Evolutionary conservation across 345 rosid species (phyloP).

Genomic region (Rhizophora apiculata): DNA sequence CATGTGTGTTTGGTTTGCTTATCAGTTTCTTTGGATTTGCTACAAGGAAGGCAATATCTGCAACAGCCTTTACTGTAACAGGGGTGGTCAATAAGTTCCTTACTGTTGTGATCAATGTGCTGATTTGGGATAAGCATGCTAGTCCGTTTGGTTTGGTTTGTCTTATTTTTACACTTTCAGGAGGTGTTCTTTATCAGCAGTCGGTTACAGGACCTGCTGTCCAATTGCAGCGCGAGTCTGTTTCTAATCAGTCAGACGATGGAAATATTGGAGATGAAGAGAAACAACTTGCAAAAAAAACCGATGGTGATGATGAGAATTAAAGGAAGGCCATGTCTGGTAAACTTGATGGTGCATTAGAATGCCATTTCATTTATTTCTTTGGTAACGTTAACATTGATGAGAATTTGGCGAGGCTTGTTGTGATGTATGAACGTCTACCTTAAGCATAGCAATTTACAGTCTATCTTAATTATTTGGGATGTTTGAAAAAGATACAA

Average conservation of each 20-base stretch:
- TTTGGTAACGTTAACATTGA: slow-evolving; percentile 7
- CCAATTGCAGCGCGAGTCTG: slow-evolving; percentile 35
- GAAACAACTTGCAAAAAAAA: slow-evolving; percentile 13
- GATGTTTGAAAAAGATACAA: not conserved
- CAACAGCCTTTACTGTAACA: slow-evolving; percentile 94
- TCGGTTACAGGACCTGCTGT: slow-evolving; percentile 56
- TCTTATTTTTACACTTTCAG: slow-evolving; percentile 74
- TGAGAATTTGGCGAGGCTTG: slow-evolving; percentile 12
- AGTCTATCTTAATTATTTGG: not conserved
- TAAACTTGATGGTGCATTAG: slow-evolving; percentile 46
- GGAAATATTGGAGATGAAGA: slow-evolving; percentile 38
- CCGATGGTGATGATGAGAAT: slow-evolving; percentile 32
- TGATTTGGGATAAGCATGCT: slow-evolving; percentile 98
- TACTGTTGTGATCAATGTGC: slow-evolving; percentile 85
- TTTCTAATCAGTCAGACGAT: slow-evolving; percentile 31
- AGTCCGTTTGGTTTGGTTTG: slow-evolving; percentile 84
- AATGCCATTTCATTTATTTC: slow-evolving; percentile 14
- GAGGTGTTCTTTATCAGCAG: slow-evolving; percentile 95
- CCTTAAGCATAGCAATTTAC: not conserved
- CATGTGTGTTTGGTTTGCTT: slow-evolving; percentile 86
- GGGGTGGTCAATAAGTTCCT: slow-evolving; percentile 98
- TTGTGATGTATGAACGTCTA: slow-evolving; percentile 8
- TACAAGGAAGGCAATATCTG: slow-evolving; percentile 85
- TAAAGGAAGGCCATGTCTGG: slow-evolving; percentile 39
- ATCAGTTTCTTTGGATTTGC: slow-evolving; percentile 97